These are phyloP conservation scores for Naganishia vishniacii DNA, from an alignment of 768 basidiomycete genomes.

Conservation along the genomic window DNA sequence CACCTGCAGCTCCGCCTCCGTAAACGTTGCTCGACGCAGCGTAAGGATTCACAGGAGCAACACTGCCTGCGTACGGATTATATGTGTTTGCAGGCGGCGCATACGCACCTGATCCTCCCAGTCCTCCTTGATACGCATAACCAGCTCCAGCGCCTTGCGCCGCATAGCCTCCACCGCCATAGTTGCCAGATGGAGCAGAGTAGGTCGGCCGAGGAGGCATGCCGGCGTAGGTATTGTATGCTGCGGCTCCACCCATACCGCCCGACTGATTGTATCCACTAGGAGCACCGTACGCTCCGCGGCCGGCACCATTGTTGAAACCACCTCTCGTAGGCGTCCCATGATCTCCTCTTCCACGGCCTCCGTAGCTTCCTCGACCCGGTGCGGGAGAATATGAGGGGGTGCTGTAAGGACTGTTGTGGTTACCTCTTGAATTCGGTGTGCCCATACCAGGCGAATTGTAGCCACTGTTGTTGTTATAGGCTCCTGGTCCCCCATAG, in stretches of 20 bases:
- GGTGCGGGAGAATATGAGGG: constrained; percentile 14
- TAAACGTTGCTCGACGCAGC: constrained; percentile 23
- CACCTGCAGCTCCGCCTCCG: constrained; percentile 45
- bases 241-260: constrained; percentile 10
- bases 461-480: constrained; percentile 44
- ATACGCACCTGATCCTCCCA: constrained; percentile 17
- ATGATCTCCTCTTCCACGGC: constrained; percentile 43
- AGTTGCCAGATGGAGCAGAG: background rate
- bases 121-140: background rate
- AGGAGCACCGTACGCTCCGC: constrained; percentile 29
- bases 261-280: constrained; percentile 22
- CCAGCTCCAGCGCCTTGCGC: background rate
- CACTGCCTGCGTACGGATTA: constrained; percentile 10
- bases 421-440: constrained; percentile 30
- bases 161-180: background rate
- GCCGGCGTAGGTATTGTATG: constrained; percentile 10
- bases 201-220: background rate
- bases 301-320: constrained; percentile 20
- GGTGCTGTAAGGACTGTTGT: constrained; percentile 25
- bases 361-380: constrained; percentile 27
- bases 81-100: background rate
- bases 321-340: constrained; percentile 35
- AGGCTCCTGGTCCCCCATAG: constrained; percentile 32
- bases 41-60: constrained; percentile 22
- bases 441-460: constrained; percentile 21